Evolutionary conservation across 2,329 filamentous ascomycete species (phyloP).

Genomic region (Xylariaceae sp.): DNA sequence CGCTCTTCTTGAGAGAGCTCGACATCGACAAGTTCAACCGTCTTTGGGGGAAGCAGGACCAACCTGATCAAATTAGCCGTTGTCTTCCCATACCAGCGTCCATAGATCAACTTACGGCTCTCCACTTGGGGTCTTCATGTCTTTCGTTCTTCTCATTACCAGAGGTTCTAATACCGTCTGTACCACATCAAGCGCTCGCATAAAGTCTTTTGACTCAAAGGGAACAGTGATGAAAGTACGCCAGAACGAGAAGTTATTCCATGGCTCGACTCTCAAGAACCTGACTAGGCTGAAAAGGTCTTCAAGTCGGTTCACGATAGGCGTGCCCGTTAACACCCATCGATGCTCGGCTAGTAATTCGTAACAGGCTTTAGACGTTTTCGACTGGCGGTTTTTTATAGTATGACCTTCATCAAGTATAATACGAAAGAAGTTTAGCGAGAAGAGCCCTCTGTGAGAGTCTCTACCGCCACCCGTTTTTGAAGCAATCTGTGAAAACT

Average conservation of each 20-base stretch:
- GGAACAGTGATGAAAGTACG: slow-evolving; percentile 97
- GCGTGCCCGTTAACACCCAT: slow-evolving; percentile 92
- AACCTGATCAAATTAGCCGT: slow-evolving; percentile 38
- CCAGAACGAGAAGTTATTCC: slow-evolving; percentile 99
- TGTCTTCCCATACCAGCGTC: too few species aligned
- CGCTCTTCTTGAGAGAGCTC: slow-evolving; percentile 81
- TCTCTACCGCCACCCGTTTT: slow-evolving; percentile 58
- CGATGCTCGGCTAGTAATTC: slow-evolving; percentile 80
- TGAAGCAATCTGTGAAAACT: slow-evolving; percentile 73
- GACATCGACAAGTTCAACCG: slow-evolving; percentile 80
- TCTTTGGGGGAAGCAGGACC: slow-evolving; percentile 76
- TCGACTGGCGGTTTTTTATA: slow-evolving; percentile 86
- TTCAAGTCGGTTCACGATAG: slow-evolving; percentile 92
- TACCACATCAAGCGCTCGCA: slow-evolving; percentile 90
- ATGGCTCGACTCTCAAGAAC: slow-evolving; percentile 91
- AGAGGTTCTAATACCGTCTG: slow-evolving; percentile 94
- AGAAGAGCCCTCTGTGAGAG: slow-evolving; percentile 74
- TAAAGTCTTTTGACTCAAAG: slow-evolving; percentile 92
- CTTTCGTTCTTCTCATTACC: slow-evolving; percentile 92
- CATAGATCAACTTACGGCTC: slow-evolving; percentile 33
- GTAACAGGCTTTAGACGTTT: slow-evolving; percentile 93
- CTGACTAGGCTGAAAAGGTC: slow-evolving; percentile 91
- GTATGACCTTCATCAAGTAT: slow-evolving; percentile 94
- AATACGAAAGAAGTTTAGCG: slow-evolving; percentile 87
- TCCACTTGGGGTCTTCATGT: slow-evolving; percentile 93